These are phyloP conservation scores for Boletus calvinii DNA, from an alignment of 1,284 basidiomycete genomes.

Conservation along the genomic window DNA sequence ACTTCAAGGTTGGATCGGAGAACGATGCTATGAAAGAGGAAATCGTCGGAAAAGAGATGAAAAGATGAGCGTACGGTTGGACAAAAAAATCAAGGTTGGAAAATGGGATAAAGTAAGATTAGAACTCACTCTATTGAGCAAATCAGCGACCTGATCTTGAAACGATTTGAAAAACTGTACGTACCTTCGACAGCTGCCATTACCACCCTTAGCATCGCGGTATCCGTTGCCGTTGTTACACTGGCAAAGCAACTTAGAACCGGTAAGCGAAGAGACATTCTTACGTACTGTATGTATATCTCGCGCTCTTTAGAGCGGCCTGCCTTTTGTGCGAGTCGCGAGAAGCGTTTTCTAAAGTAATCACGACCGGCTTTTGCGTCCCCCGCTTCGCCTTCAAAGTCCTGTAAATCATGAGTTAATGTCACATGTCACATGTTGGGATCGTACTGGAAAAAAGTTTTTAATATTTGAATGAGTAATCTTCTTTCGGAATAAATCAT, in stretches of 20 bases:
- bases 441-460: slow-evolving; percentile 78
- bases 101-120: slow-evolving; percentile 31
- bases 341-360: slow-evolving; percentile 90
- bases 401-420: slow-evolving; percentile 41
- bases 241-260: slow-evolving; percentile 39
- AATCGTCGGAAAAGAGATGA: slow-evolving; percentile 18
- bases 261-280: neutral
- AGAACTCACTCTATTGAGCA: slow-evolving; percentile 66
- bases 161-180: slow-evolving; percentile 29
- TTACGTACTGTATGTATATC: slow-evolving; percentile 85
- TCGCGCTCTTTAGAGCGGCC: slow-evolving; percentile 82
- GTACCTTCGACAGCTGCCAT: slow-evolving; percentile 92
- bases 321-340: slow-evolving; percentile 77
- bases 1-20: slow-evolving; percentile 56
- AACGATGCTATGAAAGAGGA: slow-evolving; percentile 47
- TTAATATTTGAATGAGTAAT: slow-evolving; percentile 80
- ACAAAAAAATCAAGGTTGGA: slow-evolving; percentile 17
- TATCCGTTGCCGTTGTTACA: slow-evolving; percentile 92
- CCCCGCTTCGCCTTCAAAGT: slow-evolving; percentile 70
- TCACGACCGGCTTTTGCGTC: slow-evolving; percentile 78
- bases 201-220: slow-evolving; percentile 85
- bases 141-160: slow-evolving; percentile 15
- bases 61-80: slow-evolving; percentile 37
- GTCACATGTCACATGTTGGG: neutral
- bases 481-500: slow-evolving; percentile 86